A percentile compares a stretch with the other conserved stretches of the same genome.
Evolutionary conservation across 352 stramenopile species (phyloP).

Genomic region (Phytophthora capsici): DNA sequence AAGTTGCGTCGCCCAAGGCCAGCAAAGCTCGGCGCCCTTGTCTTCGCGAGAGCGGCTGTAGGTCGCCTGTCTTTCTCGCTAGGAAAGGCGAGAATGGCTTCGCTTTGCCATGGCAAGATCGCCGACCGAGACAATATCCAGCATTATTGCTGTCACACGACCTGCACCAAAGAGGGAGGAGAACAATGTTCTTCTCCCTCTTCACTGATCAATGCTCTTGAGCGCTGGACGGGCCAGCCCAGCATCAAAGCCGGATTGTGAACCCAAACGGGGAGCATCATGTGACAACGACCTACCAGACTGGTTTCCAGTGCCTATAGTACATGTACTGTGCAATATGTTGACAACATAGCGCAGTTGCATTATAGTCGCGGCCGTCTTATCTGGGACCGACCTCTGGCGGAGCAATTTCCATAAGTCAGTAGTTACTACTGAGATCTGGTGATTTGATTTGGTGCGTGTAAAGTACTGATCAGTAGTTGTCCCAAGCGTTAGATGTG

Average conservation of each 20-base stretch:
- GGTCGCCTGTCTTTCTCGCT: constrained; percentile 13
- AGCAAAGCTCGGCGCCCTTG: constrained; percentile 1
- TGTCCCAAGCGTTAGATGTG: too few species aligned
- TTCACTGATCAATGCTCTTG: too few species aligned
- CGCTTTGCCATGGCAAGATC: constrained; percentile 5
- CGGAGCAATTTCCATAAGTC: too few species aligned
- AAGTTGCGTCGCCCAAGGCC: constrained; percentile 1
- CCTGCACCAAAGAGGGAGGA: neutral
- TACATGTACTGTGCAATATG: too few species aligned
- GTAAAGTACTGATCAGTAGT: too few species aligned
- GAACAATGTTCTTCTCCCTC: too few species aligned
- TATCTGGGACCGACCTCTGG: neutral
- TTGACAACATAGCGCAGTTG: too few species aligned
- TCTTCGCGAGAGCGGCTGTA: constrained; percentile 2
- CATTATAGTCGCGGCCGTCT: too few species aligned
- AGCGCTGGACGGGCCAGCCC: neutral
- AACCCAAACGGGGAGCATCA: neutral
- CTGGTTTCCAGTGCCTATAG: too few species aligned
- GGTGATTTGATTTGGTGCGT: too few species aligned
- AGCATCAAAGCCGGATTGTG: neutral
- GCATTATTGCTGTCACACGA: neutral
- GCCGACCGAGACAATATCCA: constrained; percentile 15
- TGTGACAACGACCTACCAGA: too few species aligned
- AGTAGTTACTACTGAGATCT: too few species aligned
- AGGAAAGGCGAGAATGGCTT: constrained; percentile 16